Conservation (phyloP, 2,329 filamentous ascomycete genomes). For the Sclerotiophoma versabilis region DNA sequence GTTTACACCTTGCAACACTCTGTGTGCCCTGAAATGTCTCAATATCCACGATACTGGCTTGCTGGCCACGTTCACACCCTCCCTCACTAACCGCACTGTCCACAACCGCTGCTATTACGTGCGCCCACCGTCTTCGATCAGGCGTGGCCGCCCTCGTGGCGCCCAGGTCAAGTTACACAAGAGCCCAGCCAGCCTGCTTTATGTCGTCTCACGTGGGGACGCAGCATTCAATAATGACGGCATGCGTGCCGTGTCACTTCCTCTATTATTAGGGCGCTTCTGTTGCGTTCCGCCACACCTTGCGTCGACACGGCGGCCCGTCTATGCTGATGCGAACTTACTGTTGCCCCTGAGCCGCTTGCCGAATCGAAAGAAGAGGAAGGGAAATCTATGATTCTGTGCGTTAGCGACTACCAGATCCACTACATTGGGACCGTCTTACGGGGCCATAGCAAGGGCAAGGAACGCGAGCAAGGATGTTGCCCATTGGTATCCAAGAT, state of each 20-base stretch:
- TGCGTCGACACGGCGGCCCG: slow-evolving; percentile 17
- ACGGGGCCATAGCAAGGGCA: slow-evolving; percentile 58
- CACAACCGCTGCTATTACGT: slow-evolving; percentile 33
- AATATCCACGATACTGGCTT: slow-evolving; percentile 26
- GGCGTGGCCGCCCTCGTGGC: slow-evolving; percentile 49
- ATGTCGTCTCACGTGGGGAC: slow-evolving; percentile 46
- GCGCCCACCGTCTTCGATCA: slow-evolving; percentile 34
- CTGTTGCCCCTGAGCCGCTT: slow-evolving; percentile 57
- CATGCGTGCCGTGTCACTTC: slow-evolving; percentile 45
- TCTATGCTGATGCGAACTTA: slow-evolving; percentile 54
- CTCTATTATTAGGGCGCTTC: slow-evolving; percentile 43
- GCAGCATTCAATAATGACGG: slow-evolving; percentile 42
- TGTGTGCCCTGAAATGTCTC: slow-evolving; percentile 30
- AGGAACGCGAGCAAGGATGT: slow-evolving; percentile 57
- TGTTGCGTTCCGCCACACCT: slow-evolving; percentile 22
- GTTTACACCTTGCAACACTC: slow-evolving; percentile 27
- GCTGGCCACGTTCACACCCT: slow-evolving; percentile 35
- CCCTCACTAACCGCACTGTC: slow-evolving; percentile 35
- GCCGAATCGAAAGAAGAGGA: slow-evolving; percentile 59
- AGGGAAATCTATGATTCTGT: slow-evolving; percentile 49
- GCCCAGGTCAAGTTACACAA: slow-evolving; percentile 39
- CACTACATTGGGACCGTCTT: slow-evolving; percentile 38
- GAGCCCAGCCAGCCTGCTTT: slow-evolving; percentile 40
- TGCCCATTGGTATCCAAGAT: slow-evolving; percentile 60
- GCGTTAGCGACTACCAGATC: slow-evolving; percentile 43